A percentile compares a stretch with the other conserved stretches of the same genome.
These are phyloP conservation scores for Polytolypa hystricis DNA, from an alignment of 2,329 filamentous ascomycete species.

Conservation along the genomic window DNA sequence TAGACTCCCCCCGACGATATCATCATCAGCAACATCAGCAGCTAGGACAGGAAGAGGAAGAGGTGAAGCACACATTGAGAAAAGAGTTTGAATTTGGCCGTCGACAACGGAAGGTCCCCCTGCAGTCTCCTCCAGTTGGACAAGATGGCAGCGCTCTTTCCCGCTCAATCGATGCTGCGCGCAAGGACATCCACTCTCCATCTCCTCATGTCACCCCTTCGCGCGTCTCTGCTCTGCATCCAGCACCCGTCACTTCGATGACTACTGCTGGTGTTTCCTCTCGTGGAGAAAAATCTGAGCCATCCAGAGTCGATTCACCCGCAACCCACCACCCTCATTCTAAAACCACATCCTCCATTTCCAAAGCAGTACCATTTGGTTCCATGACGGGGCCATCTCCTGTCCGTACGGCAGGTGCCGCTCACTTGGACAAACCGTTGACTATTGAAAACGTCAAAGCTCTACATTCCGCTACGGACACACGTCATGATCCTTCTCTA, in stretches of 20 bases:
- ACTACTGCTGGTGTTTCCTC: not conserved
- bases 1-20: not conserved
- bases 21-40: not conserved
- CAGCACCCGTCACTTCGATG: not conserved
- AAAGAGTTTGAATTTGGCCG: too few relatives aligned
- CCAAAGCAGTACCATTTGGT: not conserved
- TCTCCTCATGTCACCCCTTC: not conserved
- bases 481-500: not conserved
- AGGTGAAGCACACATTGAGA: not conserved
- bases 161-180: constrained; percentile 10
- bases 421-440: not conserved
- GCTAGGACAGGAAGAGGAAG: not conserved
- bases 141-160: constrained; percentile 13
- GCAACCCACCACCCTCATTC: not conserved
- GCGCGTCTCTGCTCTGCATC: not conserved
- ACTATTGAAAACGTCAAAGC: not conserved
- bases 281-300: not conserved
- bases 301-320: not conserved
- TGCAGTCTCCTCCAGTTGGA: not conserved
- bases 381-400: not conserved
- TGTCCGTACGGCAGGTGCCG: not conserved
- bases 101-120: not conserved
- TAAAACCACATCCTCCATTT: not conserved
- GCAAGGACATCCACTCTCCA: constrained; percentile 6
- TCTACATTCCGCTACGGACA: not conserved